Conservation (phyloP, 495 filamentous ascomycete species). For the Penicillium maclennaniae region DNA sequence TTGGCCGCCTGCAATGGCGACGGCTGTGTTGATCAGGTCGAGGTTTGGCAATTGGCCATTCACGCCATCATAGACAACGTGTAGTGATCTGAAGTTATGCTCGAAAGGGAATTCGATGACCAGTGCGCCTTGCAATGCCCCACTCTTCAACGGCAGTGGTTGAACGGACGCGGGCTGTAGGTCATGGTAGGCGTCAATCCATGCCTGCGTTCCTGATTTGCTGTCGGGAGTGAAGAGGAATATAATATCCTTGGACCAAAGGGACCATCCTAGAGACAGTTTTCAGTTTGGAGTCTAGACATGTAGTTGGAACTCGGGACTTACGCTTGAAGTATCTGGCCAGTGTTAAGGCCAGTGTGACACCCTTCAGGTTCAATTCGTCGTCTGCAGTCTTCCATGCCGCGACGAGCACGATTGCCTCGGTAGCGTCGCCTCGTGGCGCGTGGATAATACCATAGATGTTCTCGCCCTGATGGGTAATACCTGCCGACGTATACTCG, state of each 20-base stretch:
- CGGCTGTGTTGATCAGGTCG: constrained; percentile 93
- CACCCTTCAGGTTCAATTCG: constrained; percentile 77
- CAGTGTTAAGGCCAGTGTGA: constrained; percentile 79
- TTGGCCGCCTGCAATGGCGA: constrained; percentile 80
- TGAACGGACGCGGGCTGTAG: constrained; percentile 67
- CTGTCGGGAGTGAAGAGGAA: constrained; percentile 87
- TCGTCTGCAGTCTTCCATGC: constrained; percentile 83
- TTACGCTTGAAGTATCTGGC: constrained; percentile 88
- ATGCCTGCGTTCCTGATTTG: constrained; percentile 86
- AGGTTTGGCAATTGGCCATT: constrained; percentile 95
- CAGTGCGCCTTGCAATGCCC: constrained; percentile 86
- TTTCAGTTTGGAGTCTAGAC: constrained; percentile 14
- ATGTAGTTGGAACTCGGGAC: constrained; percentile 13
- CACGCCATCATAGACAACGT: constrained; percentile 92
- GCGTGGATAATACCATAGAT: constrained; percentile 93
- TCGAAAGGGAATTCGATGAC: constrained; percentile 91
- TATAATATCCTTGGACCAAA: constrained; percentile 99
- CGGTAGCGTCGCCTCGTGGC: constrained; percentile 93
- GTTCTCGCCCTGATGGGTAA: constrained; percentile 77
- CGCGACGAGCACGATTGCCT: constrained; percentile 88
- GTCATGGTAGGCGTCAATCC: constrained; percentile 97
- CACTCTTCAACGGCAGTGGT: constrained; percentile 84
- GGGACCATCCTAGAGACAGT: constrained; percentile 69
- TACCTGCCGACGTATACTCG: constrained; percentile 69
- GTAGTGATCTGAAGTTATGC: constrained; percentile 75